A percentile compares a stretch with the other conserved stretches of the same genome.
Evolutionary conservation across 2,329 filamentous ascomycete species (phyloP).

Genomic region (Talaromyces sp.): DNA sequence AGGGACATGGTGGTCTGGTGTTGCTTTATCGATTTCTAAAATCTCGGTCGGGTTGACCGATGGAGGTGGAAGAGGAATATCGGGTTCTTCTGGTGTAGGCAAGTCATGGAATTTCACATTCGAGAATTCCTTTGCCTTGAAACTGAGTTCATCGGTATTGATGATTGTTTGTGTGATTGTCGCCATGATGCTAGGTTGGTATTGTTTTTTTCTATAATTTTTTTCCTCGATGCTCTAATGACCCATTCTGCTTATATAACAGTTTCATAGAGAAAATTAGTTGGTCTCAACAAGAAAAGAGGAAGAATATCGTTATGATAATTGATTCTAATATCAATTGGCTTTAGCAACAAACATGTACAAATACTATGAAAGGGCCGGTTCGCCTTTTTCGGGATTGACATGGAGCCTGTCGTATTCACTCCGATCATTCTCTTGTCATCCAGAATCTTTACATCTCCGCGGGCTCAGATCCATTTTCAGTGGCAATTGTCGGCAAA

Average conservation of each 20-base stretch:
- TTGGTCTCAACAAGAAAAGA: too few species aligned
- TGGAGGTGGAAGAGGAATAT: conserved; percentile 71
- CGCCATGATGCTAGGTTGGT: conserved; percentile 23
- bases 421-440: too few species aligned
- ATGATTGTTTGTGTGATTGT: conserved; percentile 24
- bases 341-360: too few species aligned
- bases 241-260: conserved; percentile 5
- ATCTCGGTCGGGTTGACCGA: conserved; percentile 61
- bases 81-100: conserved; percentile 25
- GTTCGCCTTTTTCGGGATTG: too few species aligned
- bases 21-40: conserved; percentile 75
- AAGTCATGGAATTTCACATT: conserved; percentile 31
- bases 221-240: not conserved
- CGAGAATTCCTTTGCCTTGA: conserved; percentile 27
- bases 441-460: too few species aligned
- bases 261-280: not conserved
- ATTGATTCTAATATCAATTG: too few species aligned
- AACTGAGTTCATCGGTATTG: conserved; percentile 10
- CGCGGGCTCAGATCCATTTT: not conserved
- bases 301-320: too few species aligned
- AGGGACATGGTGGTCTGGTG: conserved; percentile 79
- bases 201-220: not conserved
- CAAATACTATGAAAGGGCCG: too few species aligned
- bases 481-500: not conserved
- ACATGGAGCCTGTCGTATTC: too few species aligned